Conservation (phyloP, 2,329 filamentous ascomycete genomes). For the Fusarium sp. region DNA sequence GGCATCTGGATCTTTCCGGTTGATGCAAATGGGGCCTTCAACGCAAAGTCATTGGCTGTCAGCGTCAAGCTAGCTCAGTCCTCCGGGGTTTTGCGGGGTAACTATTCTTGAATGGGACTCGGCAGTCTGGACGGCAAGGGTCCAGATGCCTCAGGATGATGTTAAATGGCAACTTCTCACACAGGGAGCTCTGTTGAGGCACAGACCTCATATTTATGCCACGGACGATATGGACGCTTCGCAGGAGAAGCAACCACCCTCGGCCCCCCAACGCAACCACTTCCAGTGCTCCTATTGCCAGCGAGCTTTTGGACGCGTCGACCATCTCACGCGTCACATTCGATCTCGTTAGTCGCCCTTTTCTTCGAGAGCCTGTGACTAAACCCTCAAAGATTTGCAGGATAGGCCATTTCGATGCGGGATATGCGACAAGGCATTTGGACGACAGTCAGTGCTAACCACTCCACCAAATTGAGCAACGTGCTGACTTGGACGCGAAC, state of each 20-base stretch:
- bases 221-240: conserved; percentile 16
- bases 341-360: conserved; percentile 29
- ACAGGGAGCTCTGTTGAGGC: too few species aligned
- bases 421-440: conserved; percentile 38
- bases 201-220: background rate
- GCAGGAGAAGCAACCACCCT: conserved; percentile 6
- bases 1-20: background rate
- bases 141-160: background rate
- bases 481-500: background rate
- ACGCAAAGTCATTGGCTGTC: background rate
- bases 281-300: conserved; percentile 38
- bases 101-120: too few species aligned
- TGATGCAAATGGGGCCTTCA: background rate
- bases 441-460: conserved; percentile 53
- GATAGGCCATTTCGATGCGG: conserved; percentile 42
- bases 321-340: conserved; percentile 38
- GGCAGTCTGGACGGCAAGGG: conserved; percentile 5
- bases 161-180: background rate
- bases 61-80: conserved; percentile 7
- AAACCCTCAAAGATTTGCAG: conserved; percentile 27
- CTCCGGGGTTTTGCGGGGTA: background rate
- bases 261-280: conserved; percentile 20
- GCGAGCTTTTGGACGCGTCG: conserved; percentile 36
- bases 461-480: background rate
- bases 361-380: background rate